phyloP scores from a whole-genome alignment of 208 protist genomes.

The Histomonas meleagridis region DNA sequence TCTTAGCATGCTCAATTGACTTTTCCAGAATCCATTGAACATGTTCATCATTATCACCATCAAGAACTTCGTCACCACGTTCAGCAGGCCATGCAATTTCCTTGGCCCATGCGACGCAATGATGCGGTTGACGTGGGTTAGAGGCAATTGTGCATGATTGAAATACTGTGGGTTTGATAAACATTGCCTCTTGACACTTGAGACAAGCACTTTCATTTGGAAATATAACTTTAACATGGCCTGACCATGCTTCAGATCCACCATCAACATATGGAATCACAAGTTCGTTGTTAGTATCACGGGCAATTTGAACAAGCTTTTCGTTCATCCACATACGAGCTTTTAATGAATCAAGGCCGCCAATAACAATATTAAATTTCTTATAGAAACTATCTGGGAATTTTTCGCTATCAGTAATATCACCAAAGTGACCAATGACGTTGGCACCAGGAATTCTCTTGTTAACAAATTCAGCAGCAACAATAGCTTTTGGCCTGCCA shows the following conservation, averaged over 20 bases:
- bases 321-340: constrained; percentile 83
- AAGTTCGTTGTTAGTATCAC: constrained; percentile 50
- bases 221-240: constrained; percentile 58
- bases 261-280: constrained; percentile 87
- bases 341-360: constrained; percentile 40
- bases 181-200: constrained; percentile 32
- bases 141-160: constrained; percentile 48
- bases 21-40: constrained; percentile 66
- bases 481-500: constrained; percentile 57
- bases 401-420: constrained; percentile 44
- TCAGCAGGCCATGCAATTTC: constrained; percentile 36
- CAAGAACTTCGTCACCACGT: constrained; percentile 37
- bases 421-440: constrained; percentile 57
- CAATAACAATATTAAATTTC: constrained; percentile 43
- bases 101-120: constrained; percentile 51
- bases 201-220: constrained; percentile 43
- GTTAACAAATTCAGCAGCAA: constrained; percentile 70
- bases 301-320: constrained; percentile 42
- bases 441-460: constrained; percentile 61
- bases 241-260: constrained; percentile 87
- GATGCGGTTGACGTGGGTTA: constrained; percentile 45
- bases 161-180: constrained; percentile 8
- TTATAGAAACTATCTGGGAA: constrained; percentile 33
- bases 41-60: constrained; percentile 71
- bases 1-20: constrained; percentile 65